Evolutionary conservation across 257 asterid species (phyloP).

Genomic region (Solanum arcanum): DNA sequence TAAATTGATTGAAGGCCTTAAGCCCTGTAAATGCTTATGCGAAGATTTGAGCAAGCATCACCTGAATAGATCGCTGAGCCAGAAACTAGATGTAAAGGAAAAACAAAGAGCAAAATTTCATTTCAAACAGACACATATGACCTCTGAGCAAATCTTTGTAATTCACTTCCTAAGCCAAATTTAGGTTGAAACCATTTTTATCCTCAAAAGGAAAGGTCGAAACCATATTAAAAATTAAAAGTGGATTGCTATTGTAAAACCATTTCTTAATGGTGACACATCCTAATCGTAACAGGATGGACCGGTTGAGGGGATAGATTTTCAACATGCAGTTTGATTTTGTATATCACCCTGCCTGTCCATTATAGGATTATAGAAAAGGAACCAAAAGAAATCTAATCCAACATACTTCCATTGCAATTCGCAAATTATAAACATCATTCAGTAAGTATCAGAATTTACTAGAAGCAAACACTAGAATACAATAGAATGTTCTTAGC

Average conservation of each 20-base stretch:
- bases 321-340: neutral
- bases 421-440: neutral
- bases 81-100: neutral
- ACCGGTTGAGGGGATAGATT: neutral
- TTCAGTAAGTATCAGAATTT: neutral
- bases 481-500: neutral
- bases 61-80: neutral
- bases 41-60: neutral
- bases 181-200: neutral
- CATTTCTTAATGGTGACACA: neutral
- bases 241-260: neutral
- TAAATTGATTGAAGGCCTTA: neutral
- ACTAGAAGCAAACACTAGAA: neutral
- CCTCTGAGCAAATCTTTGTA: neutral
- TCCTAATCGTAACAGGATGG: neutral
- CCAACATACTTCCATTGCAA: neutral
- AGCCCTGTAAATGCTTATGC: neutral
- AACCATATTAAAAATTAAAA: neutral
- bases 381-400: neutral
- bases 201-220: too few relatives aligned
- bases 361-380: neutral
- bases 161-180: neutral
- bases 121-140: neutral
- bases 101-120: neutral
- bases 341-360: neutral